Evolutionary conservation across 768 basidiomycete species (phyloP).

Genomic region (Pleurotus platypus): DNA sequence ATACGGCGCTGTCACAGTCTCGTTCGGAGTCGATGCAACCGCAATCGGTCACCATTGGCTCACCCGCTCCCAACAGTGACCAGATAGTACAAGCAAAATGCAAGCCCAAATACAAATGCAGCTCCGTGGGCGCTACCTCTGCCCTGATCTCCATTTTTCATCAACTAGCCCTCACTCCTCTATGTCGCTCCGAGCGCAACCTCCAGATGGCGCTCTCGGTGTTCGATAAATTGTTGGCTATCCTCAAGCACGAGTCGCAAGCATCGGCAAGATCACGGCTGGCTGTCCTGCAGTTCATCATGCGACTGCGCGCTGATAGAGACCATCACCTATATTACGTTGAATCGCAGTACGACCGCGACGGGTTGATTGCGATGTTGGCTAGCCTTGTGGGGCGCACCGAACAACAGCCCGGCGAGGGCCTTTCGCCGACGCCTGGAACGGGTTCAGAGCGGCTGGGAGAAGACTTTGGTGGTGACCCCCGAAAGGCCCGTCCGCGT

Average conservation of each 20-base stretch:
- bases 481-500: slow-evolving; percentile 44
- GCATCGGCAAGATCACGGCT: slow-evolving; percentile 58
- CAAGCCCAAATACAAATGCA: slow-evolving; percentile 12
- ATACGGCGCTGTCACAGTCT: slow-evolving; percentile 25
- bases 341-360: slow-evolving; percentile 46
- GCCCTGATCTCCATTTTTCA: slow-evolving; percentile 65
- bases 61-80: neutral
- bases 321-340: slow-evolving; percentile 83
- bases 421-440: neutral
- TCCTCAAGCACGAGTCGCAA: slow-evolving; percentile 37
- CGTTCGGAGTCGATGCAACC: slow-evolving; percentile 56
- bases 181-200: slow-evolving; percentile 43
- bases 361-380: slow-evolving; percentile 55
- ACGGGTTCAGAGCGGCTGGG: slow-evolving; percentile 6
- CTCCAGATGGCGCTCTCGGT: slow-evolving; percentile 51
- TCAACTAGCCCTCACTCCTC: slow-evolving; percentile 68
- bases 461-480: slow-evolving; percentile 22
- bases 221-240: slow-evolving; percentile 46
- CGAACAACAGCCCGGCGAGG: slow-evolving; percentile 14
- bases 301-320: slow-evolving; percentile 85
- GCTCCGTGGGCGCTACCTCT: slow-evolving; percentile 56
- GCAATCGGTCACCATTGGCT: slow-evolving; percentile 16
- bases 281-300: slow-evolving; percentile 77
- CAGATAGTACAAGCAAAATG: slow-evolving; percentile 15
- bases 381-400: slow-evolving; percentile 62